These are phyloP conservation scores for Tardiomyces depauwii DNA, from an alignment of 1,139 yeast species.

Conservation along the genomic window DNA sequence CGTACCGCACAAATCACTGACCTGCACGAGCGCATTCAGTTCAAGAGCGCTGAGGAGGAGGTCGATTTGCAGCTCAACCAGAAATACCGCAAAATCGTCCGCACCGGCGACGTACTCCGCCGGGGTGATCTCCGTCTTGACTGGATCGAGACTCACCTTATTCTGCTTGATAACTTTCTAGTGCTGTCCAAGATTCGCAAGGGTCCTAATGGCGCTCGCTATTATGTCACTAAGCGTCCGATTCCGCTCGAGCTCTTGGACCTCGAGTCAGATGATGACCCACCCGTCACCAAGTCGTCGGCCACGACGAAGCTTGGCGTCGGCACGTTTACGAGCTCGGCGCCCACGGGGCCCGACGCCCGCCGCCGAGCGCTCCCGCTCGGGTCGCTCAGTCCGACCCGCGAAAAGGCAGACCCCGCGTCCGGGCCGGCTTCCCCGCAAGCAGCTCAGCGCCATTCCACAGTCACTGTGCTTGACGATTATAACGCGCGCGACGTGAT, in stretches of 20 bases:
- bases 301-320: constrained; percentile 19
- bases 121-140: constrained; percentile 51
- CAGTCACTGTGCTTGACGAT: not conserved
- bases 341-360: constrained; percentile 1
- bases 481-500: constrained; percentile 17
- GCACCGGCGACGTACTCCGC: constrained; percentile 49
- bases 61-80: constrained; percentile 44
- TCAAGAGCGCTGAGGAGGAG: constrained; percentile 25
- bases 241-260: constrained; percentile 31
- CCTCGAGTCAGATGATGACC: constrained; percentile 24
- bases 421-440: constrained; percentile 6
- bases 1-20: constrained; percentile 31
- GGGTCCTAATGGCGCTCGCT: constrained; percentile 22
- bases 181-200: constrained; percentile 47
- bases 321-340: constrained; percentile 16
- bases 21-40: constrained; percentile 24
- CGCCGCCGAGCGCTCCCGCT: constrained; percentile 3
- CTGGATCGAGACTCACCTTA: constrained; percentile 37
- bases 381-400: constrained; percentile 1
- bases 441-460: constrained; percentile 5
- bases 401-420: not conserved
- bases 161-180: constrained; percentile 62
- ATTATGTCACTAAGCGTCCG: constrained; percentile 27
- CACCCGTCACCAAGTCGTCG: constrained; percentile 22
- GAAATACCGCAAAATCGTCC: constrained; percentile 43